Evolutionary conservation across 2,329 filamentous ascomycete species (phyloP), one percentile per base, ranked within the genome.

Genomic region (Diaporthe amygdali): DNA sequence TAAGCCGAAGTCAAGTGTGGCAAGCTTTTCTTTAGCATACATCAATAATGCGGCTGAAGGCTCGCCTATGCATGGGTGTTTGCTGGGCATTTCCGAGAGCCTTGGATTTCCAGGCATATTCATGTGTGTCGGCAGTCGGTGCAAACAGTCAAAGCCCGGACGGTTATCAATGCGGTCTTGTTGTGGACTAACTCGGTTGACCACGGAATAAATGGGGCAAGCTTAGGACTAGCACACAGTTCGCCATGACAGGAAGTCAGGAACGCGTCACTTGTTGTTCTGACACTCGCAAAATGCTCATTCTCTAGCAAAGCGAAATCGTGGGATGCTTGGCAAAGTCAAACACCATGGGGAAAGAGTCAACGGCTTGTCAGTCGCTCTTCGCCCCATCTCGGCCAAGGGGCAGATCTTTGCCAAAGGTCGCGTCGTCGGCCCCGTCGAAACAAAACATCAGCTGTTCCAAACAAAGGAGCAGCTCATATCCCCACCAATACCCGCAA

Each of bases 371-470:
- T 46, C 25, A n/a, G 25, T 30, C 25, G 55, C 39, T 39, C 55
- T 44, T 39, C 55, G 37, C 55, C 55, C 27, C 37, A 44, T 27
- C 39, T n/a, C 55, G 55, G 55, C 12, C 15, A 6, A 32, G 55
- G 25, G 17, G 55, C 22, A 46, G 55, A 37, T 67, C 49, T 67
- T 44, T 10, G 20, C n/a, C 25, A 9, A 44, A 27, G 39, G 47
- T 67, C 27, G 34, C 47, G 41, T 32, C 52, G 27, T n/a, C 41
- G 55, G 66, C 70, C 66, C 55, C 64, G 56, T 68, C 39, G 56
- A 70, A 72, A 72, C 70, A 63, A 66, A 66, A 72, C 70, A 41
- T 49, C 59, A 63, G 47, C 30, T 55, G 66, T 72, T 69, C 66
- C 70, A 64, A 55, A 66, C 70, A 69, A 32, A 69, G 51, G 32